Evolutionary conservation across 2,329 filamentous ascomycete species (phyloP), one percentile per base, ranked within the genome.

Genomic region (Pseudovirgaria hyperparasitica): DNA sequence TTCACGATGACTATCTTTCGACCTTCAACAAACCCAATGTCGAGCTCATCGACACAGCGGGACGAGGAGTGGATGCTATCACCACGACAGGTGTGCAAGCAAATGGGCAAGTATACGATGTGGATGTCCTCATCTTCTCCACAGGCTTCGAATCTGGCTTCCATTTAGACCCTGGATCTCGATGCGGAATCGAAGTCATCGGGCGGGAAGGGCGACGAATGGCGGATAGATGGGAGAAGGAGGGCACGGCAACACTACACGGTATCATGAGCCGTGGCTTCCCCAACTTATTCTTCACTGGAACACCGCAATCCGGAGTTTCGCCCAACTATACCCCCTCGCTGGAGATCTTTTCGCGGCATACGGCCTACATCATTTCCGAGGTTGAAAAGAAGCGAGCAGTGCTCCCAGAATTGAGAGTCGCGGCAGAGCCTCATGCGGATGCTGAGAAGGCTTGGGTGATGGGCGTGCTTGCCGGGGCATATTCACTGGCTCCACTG

Each of bases 21-120:
- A 33, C 61, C 0, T 77, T 76, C 57, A 78, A 78, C 47, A 40
- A 40, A 24, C 48, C 59, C 0, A 62, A 73, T 35, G 71, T 78
- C 5, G 55, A 59, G 5, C 61, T 78, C 0, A 52, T 78, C 6
- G 68, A 77, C 40, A 75, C 69, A 0, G 50, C 67, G 23, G 67
- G 65, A 5, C 57, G 60, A 34, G 67, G 70, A 5, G 43, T 70
- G 2, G 52, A 61, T 4, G 33, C 45, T 3, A 46, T 65, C 5
- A 71, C 63, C 1, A 29, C 43, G n/a, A 41, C 32, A 5, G 65
- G 65, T 0, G 40, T 76, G 3, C 48, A 69, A 0, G 60, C 58
- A 4, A 57, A 53, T 22, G 63, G 55, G 8, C 43, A 54, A 14
- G 60, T 67, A 23, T 66, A 69, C 36, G 46, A 56, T 5, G 30